Conservation (phyloP, 2,329 filamentous ascomycete species). For the Penicillium concentricum region DNA sequence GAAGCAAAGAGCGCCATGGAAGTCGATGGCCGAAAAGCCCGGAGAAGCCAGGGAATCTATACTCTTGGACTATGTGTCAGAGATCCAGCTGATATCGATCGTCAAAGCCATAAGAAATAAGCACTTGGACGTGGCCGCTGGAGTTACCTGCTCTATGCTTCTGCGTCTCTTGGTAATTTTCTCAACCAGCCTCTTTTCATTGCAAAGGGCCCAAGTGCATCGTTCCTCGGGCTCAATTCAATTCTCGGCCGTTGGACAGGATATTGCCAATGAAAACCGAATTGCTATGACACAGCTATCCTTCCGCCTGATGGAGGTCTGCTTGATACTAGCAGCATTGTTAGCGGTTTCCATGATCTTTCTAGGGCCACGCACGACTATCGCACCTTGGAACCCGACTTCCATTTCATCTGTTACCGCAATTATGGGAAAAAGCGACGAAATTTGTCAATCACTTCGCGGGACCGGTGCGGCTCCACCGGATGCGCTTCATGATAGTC, state of each 20-base stretch:
- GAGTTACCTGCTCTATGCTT: not conserved
- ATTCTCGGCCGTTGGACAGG: not conserved
- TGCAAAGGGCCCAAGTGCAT: not conserved
- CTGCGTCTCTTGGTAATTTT: conserved; percentile 13
- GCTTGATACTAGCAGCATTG: not conserved
- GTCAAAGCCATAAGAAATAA: conserved; percentile 3
- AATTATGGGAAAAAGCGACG: conserved; percentile 4
- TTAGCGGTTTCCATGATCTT: not conserved
- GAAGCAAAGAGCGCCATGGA: not conserved
- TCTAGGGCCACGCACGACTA: not conserved
- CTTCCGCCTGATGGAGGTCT: conserved; percentile 1
- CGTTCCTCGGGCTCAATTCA: not conserved
- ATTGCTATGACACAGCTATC: conserved; percentile 7
- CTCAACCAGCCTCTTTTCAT: conserved; percentile 10
- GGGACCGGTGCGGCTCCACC: not conserved
- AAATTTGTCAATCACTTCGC: conserved; percentile 1
- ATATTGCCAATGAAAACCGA: not conserved
- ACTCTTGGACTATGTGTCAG: not conserved
- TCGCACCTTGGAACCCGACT: conserved; percentile 6
- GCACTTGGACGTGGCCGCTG: conserved; percentile 5
- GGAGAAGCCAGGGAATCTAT: not conserved
- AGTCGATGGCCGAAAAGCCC: not conserved
- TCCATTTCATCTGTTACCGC: conserved; percentile 5
- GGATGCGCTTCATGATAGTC: not conserved
- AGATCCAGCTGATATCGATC: not conserved